Evolutionary conservation across 306 rosid genomes (phyloP), one percentile per base, ranked within the genome.

Genomic region (Vigna reflexopilosa): DNA sequence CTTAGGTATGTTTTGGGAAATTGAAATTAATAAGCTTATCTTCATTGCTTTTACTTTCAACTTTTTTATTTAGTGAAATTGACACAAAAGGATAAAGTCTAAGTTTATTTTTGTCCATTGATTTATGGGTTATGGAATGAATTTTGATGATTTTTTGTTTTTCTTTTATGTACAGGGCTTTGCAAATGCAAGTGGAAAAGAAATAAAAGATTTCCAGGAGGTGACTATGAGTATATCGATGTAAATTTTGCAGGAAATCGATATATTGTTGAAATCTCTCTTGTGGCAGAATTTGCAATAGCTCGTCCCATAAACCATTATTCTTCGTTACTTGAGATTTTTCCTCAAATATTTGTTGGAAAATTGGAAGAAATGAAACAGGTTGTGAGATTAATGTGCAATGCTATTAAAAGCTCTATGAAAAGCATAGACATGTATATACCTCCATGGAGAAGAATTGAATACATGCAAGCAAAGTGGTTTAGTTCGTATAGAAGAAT

Each of bases 381-480:
- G 12, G 66, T 28, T 28, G 42, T 59, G 66, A 59, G 42, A 19
- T 17, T 59, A 59, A 59, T 59, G 66, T 59, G 66, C 42, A 59
- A 1, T 14, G 42, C 42, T 6, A 59, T 59, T 6, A 28, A 28
- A 42, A 38, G 42, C 5, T 59, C 66, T 28, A 59, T 59, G 42
- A 59, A 59, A 14, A 59, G 42, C 66, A 59, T 59, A 7, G 42
- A 59, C 1, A 59, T 59, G 66, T 28, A 59, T 6, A 59, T 59
- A 13, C 66, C 66, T 28, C 66, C 66, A 9, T 59, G 66, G 66
- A 28, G 66, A 59, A 59, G 42, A 59, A 30, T 59, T 14, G 42
- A 19, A 10, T 59, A 59, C 66, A 59, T 59, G 66, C 66, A 59
- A 59, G 42, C 42, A 28, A 59, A 30, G 66, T 59, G 66, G 66